phyloP scores from a whole-genome alignment of 2,329 filamentous ascomycete species.

The Diaporthe velutina region DNA sequence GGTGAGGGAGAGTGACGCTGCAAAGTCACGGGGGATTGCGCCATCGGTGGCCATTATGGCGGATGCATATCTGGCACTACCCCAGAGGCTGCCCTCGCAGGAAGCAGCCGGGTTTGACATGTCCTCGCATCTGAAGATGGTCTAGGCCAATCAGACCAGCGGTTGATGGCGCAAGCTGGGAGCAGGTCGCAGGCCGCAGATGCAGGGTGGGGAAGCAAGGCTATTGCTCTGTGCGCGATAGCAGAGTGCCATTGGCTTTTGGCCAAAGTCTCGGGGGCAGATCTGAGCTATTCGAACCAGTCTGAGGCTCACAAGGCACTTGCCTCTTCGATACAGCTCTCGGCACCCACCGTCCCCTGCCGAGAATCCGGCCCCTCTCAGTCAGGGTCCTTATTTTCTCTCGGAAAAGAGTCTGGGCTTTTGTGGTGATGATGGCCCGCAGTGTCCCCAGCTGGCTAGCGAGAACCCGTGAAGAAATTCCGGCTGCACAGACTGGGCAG shows the following conservation, averaged over 20 bases:
- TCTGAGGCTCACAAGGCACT: conserved; percentile 26
- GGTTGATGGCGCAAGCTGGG: conserved; percentile 36
- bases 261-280: neutral
- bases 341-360: conserved; percentile 8
- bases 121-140: conserved; percentile 28
- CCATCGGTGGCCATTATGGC: conserved; percentile 65
- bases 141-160: conserved; percentile 35
- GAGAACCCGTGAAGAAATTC: neutral
- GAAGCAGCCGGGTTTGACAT: conserved; percentile 25
- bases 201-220: conserved; percentile 38
- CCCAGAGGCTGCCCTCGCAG: conserved; percentile 47
- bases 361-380: conserved; percentile 6
- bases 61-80: conserved; percentile 49
- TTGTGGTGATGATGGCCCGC: neutral
- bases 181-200: conserved; percentile 29
- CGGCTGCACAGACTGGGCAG: neutral
- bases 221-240: conserved; percentile 22
- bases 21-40: conserved; percentile 73
- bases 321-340: conserved; percentile 25
- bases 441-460: neutral
- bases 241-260: conserved; percentile 29
- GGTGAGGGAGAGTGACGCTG: conserved; percentile 25
- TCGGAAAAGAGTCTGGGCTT: neutral
- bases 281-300: conserved; percentile 7
- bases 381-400: neutral